Base-by-base conservation (phyloP, 2,329 filamentous ascomycete genomes). In the Hypoxylon sp. region DNA sequence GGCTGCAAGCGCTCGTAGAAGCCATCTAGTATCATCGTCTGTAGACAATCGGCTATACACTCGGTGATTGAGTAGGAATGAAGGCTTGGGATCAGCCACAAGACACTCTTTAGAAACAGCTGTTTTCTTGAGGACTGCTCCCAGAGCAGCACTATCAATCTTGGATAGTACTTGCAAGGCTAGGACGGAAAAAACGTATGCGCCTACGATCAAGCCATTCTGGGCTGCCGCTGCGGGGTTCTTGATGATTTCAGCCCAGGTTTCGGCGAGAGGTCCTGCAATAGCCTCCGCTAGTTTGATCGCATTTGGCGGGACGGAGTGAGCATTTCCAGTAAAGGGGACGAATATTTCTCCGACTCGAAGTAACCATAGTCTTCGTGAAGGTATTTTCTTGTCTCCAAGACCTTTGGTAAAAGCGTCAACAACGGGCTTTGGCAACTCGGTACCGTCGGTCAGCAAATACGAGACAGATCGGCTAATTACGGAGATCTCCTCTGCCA, bases 191-290 rank as follows among this genome's bases (percentile, higher is more conserved):
- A 92, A 85, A 59, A 96, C 89, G 78, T 93, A 94, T 43, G 92
- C 93, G 34, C 90, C 90, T 13, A 92, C 90, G 58, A 97, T 86
- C n/a, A 94, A 84, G 10, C 94, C 94, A 74, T 85, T 95, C 77
- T 98, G 95, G 1, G 91, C 89, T 23, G 94, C 90, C 38, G 91
- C 86, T 3, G 93, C 80, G 2, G 95, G 90, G 79, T 97, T 98
- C 23, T 90, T 84, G 46, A 87, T 82, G 14, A 94, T 89, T 72
- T 98, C 96, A 58, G 89, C 88, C 83, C 93, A 96, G 2, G 89
- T 88, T 49, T 93, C 88, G 32, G 91, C 76, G 23, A 96, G 77
- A 46, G 86, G 85, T 7, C 85, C 81, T 2, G 85, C 76, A 14
- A 87, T 77, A 21, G 82, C 80, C 67, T 90, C 88, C 23, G 82